Conservation (phyloP, 352 stramenopile species). For the Globisporangium recalcitrans region DNA sequence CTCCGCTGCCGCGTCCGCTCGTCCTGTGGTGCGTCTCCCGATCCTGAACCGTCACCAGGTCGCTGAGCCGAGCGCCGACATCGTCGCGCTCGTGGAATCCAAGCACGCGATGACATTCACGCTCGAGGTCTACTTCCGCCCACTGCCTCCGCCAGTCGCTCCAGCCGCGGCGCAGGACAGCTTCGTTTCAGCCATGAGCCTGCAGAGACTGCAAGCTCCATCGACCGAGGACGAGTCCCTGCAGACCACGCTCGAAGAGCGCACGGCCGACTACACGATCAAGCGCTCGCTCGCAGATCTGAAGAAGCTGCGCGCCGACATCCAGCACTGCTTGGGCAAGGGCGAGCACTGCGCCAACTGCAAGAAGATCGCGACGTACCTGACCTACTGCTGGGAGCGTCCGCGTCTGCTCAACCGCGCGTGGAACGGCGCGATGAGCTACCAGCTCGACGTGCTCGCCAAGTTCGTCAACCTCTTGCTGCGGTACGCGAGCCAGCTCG, state of each 20-base stretch:
- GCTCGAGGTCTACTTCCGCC: conserved; percentile 10
- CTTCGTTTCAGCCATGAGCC: conserved; percentile 6
- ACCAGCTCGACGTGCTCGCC: conserved; percentile 12
- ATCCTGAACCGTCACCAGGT: conserved; percentile 1
- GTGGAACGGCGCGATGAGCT: conserved; percentile 15
- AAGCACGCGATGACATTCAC: conserved; percentile 2
- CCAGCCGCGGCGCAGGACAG: background rate
- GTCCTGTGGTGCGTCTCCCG: background rate
- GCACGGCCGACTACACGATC: conserved; percentile 10
- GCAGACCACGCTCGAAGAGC: background rate
- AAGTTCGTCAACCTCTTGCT: conserved; percentile 14
- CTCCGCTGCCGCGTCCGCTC: background rate
- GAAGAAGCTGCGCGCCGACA: conserved; percentile 8
- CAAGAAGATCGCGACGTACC: conserved; percentile 12
- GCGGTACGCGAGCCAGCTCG: conserved; percentile 12
- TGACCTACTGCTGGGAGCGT: conserved; percentile 13
- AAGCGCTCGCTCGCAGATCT: conserved; percentile 10
- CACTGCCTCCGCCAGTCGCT: background rate
- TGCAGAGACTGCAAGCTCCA: background rate
- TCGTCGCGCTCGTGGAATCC: conserved; percentile 7
- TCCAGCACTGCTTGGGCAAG: conserved; percentile 9
- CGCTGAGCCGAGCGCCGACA: conserved; percentile 8
- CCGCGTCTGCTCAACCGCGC: conserved; percentile 11
- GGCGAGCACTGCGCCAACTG: conserved; percentile 10
- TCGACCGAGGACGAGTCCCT: background rate